A percentile compares a stretch with the other conserved stretches of the same genome.
phyloP scores from a whole-genome alignment of 202 grass and related monocot genomes.

The Panicum virgatum region DNA sequence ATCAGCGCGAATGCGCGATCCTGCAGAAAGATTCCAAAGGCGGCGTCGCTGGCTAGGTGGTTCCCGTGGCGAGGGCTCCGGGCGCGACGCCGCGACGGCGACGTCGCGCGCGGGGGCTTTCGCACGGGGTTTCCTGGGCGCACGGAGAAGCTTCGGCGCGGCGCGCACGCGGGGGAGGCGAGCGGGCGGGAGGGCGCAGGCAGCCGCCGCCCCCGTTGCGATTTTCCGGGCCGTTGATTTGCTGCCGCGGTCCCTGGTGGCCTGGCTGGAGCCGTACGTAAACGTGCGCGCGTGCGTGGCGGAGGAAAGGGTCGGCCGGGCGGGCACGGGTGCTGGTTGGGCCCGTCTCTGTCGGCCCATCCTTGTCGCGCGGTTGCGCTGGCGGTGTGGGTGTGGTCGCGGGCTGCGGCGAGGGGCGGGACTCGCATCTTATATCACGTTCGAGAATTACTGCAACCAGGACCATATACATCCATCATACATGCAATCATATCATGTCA shows the following conservation, averaged over 20 bases:
- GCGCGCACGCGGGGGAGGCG: background rate
- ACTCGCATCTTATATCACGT: too few species aligned
- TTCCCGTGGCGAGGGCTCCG: background rate
- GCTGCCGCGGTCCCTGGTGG: background rate
- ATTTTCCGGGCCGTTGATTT: conserved; percentile 21
- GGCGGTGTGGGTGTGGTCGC: background rate
- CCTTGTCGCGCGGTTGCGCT: background rate
- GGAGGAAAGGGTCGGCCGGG: background rate
- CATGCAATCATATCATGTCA: too few species aligned
- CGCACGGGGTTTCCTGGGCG: conserved; percentile 40
- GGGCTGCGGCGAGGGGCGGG: background rate
- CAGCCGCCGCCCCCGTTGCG: conserved; percentile 31
- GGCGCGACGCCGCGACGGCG: background rate
- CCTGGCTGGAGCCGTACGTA: background rate
- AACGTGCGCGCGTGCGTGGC: background rate
- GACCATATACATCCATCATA: too few species aligned
- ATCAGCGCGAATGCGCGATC: background rate
- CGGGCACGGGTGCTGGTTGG: too few species aligned
- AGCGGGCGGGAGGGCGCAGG: background rate
- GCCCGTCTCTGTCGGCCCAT: background rate
- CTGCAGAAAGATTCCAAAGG: background rate
- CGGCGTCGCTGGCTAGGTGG: background rate
- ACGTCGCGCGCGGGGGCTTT: conserved; percentile 3
- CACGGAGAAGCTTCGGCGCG: conserved; percentile 48
- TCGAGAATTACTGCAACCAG: too few species aligned